phyloP scores from a whole-genome alignment of 768 basidiomycete genomes.

The Naganishia randhawae region DNA sequence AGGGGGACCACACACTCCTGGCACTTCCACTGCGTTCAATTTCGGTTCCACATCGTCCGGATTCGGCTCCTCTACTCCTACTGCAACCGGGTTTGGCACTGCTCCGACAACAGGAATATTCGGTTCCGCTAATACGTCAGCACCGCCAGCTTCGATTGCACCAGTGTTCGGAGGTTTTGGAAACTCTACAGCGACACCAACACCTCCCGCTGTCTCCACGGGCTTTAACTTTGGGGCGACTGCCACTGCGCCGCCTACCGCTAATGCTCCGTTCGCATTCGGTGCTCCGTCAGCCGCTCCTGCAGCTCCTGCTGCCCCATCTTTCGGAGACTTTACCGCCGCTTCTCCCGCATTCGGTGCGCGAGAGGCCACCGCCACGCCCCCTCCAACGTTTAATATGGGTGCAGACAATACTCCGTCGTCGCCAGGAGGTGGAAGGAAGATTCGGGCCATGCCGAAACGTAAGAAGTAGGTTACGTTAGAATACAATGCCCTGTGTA shows the following conservation, averaged over 20 bases:
- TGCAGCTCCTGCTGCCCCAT: background rate
- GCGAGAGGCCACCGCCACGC: constrained; percentile 10
- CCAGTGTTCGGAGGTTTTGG: background rate
- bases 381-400: constrained; percentile 25
- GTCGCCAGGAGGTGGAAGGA: constrained; percentile 15
- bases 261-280: constrained; percentile 7
- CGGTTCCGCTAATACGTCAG: background rate
- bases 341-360: constrained; percentile 18
- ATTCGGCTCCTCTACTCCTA: constrained; percentile 5
- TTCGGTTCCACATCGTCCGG: constrained; percentile 1
- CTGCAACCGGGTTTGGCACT: background rate
- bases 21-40: background rate
- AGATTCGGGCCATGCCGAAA: constrained; percentile 12
- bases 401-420: constrained; percentile 19
- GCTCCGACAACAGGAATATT: constrained; percentile 6
- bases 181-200: background rate
- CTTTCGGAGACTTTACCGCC: constrained; percentile 12
- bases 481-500: background rate
- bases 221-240: constrained; percentile 18
- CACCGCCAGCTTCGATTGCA: background rate
- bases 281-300: background rate
- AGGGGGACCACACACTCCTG: background rate
- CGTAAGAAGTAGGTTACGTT: background rate
- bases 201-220: background rate
- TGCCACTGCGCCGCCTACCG: background rate